Evolutionary conservation across 1,139 yeast genomes (phyloP), one percentile per base, ranked within the genome.

Genomic region (Geotrichum siamense): DNA sequence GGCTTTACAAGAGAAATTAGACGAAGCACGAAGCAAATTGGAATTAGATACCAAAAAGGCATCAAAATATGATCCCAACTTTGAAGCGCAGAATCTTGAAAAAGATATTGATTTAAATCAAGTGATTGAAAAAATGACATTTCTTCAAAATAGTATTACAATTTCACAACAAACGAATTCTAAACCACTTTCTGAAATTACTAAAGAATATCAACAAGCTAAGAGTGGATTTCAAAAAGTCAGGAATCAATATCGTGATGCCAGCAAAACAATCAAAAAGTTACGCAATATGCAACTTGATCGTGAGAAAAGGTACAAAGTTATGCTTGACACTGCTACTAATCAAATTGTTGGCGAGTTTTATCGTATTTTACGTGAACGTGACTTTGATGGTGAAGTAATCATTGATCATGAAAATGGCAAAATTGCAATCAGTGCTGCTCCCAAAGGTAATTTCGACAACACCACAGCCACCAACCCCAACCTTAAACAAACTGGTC

Each of bases 361-460:
- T 48, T 31, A 33, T 12, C 34, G 47, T 9, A 56, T 59, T 39
- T 54, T 69, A 26, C 44, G 48, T 3, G 52, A 52, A 34, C 75
- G 97, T 61, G 86, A 86, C 2, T 87, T 83, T 59, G 71, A 73
- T 15, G 98, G 98, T 12, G 69, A 72, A 31, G 67, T 91, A 38
- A 67, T 68, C 9, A 79, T 89, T 59, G 82, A 82, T 52, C 75
- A 74, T 48, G 65, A 63, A 2, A 66, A 69, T n/a, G 70, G 71
- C 59, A 53, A 48, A 32, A 52, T 67, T 19, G 46, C 41, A 9
- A 49, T 63, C 29, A 43, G 44, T 17, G 60, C 64, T 9, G 53
- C 53, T 22, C 56, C 60, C 3, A 35, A 38, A 25, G 50, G 53
- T 17, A 86, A 85, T 12, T 31, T 69, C 10, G 13, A 29, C 10